Conservation (phyloP, 139 green algal species). For the Edaphochlamys debaryana region DNA sequence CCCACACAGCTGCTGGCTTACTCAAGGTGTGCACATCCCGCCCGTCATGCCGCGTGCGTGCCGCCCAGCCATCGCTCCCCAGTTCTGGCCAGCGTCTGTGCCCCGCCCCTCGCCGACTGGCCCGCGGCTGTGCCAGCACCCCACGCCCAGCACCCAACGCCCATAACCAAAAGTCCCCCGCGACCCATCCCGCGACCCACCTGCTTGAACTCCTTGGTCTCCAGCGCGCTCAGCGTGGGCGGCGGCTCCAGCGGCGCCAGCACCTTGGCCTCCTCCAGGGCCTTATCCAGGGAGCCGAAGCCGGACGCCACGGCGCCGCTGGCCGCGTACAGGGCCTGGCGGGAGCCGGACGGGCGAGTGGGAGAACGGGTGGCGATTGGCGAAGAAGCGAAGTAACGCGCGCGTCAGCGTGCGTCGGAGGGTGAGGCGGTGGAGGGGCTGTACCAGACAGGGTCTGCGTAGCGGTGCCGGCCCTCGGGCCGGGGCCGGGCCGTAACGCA, state of each 20-base stretch:
- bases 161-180: not conserved
- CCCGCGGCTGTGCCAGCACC: no score
- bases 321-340: not conserved
- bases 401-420: no score
- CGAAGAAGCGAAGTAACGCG: not conserved
- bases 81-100: no score
- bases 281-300: slow-evolving; percentile 32
- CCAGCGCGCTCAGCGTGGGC: not conserved
- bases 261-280: slow-evolving; percentile 41
- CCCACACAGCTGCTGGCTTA: no score
- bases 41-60: no score
- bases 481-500: no score
- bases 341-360: not conserved
- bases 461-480: no score
- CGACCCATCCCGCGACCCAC: not conserved
- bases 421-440: no score
- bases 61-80: no score
- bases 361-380: not conserved
- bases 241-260: slow-evolving; percentile 42
- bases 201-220: slow-evolving; percentile 42
- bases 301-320: slow-evolving; percentile 4
- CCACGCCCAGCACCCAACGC: not conserved
- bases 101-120: no score
- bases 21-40: no score
- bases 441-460: no score